Evolutionary conservation across 257 asterid species (phyloP), one percentile per base, ranked within the genome.

Genomic region (Solanum microdontum): DNA sequence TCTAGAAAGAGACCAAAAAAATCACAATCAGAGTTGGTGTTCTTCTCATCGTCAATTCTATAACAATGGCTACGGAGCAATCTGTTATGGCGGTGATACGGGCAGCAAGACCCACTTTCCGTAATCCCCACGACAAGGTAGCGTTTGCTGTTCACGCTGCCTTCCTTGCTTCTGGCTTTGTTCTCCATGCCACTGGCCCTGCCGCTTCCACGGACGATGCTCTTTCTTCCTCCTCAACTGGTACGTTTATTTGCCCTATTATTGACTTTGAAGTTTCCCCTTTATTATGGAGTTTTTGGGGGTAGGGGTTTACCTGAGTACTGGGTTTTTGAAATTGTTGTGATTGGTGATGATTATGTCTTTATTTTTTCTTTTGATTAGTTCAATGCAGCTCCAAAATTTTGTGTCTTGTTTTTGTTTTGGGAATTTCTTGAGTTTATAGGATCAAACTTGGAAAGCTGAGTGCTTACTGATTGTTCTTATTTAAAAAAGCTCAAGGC

Each of bases 71-170:
- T 60, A 88, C 94, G 12, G 95, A 94, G 80, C 93, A 94, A 73
- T 86, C 96, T 7, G 91, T 93, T 1, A 19, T 95, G 93, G 94
- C 94, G 9, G 93, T 96, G 48, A 94, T 95, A 8, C 89, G 99
- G 87, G 96, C 98, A 2, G 91, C 95, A 30, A 93, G 98, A 32
- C 99, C 98, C 86, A 85, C 88, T 8, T 94, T 96, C 80, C 94
- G 93, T 1, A 90, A 83, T 88, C 84, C 89, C 58, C 88, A 89
- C 36, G 98, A 94, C 77, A 96, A 94, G 91, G 92, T 66, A 30
- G 98, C 93, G 11, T 96, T 94, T 80, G 95, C 92, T 26, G 87
- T 96, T 3, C 96, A 96, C 91, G 90, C 98, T 30, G 88, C 95
- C 55, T 94, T 94, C 83, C 87, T 90, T 13, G 91, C 97, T 88